Base-by-base conservation (phyloP, 306 rosid genomes). In the Acacia melanoxylon region DNA sequence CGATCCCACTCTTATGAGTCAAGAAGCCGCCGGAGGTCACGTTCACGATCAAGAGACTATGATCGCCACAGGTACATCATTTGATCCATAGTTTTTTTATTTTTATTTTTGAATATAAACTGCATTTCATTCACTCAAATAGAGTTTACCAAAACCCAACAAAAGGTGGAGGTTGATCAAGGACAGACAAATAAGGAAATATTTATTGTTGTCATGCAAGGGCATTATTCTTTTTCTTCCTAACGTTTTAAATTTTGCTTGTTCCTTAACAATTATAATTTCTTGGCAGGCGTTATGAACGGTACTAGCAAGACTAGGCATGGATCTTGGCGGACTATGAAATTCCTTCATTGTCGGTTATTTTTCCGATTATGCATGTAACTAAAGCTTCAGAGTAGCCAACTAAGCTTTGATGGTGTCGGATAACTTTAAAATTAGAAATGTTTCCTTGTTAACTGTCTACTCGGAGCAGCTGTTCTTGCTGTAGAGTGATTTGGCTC, bases 31-130 rank as follows among this genome's bases (percentile, higher is more conserved):
- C 90, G 86, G 79, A 90, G 93, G 90, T 91, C 96, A n/a, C 91
- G 97, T 78, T 94, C 97, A 6, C 86, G 97, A 59, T 96, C 98
- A 66, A 86, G 94, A 86, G 99, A 94, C 80, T 88, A 92, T 88
- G 99, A 96, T 87, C 97, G 97, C 70, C 92, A 91, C 74, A 95
- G 97, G 99, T 95, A 51, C 58, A 51, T 51, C 12, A 46, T 46
- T 46, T 46, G 16, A 46, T 14, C 52, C 6, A 3, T 3, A 14
- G 52, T 12, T 46, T 46, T 46, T n/a, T n/a, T n/a, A n/a, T n/a
- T n/a, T n/a, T 11, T 35, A 4, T 33, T 35, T 37, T 37, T 37
- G 6, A 6, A 37, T 37, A 37, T 37, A 37, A 37, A 37, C 41
- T 37, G 41, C 8, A 37, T 37, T 37, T 0, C 41, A 37, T 37